These are phyloP conservation scores for Exophiala viscosa DNA, from an alignment of 2,329 filamentous ascomycete genomes.

Conservation along the genomic window DNA sequence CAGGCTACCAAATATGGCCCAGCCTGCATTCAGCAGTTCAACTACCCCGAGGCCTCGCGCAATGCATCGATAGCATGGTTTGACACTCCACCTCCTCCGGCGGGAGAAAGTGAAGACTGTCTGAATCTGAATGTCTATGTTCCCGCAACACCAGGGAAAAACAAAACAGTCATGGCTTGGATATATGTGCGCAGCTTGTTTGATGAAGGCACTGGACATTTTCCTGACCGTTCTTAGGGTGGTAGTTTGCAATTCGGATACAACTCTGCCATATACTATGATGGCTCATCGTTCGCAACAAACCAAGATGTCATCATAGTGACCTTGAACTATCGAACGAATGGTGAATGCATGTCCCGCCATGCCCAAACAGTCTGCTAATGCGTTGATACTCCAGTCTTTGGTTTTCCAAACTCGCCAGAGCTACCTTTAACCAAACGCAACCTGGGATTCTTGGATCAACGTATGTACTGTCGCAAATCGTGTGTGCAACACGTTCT, in stretches of 20 bases:
- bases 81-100: slow-evolving; percentile 26
- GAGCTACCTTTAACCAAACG: slow-evolving; percentile 33
- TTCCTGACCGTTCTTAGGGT: slow-evolving; percentile 23
- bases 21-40: slow-evolving; percentile 33
- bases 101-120: slow-evolving; percentile 39
- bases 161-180: slow-evolving; percentile 40
- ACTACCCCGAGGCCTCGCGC: slow-evolving; percentile 27
- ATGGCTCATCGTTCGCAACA: slow-evolving; percentile 36
- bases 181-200: slow-evolving; percentile 30
- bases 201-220: background rate
- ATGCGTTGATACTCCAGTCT: slow-evolving; percentile 27
- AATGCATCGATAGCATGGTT: slow-evolving; percentile 30
- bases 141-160: slow-evolving; percentile 24
- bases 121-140: slow-evolving; percentile 42
- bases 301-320: slow-evolving; percentile 37
- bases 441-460: slow-evolving; percentile 36
- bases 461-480: slow-evolving; percentile 2
- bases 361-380: background rate
- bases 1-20: slow-evolving; percentile 29
- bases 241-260: slow-evolving; percentile 37
- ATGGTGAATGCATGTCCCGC: slow-evolving; percentile 12
- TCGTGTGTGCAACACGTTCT: background rate
- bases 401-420: slow-evolving; percentile 40
- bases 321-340: slow-evolving; percentile 36
- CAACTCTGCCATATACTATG: slow-evolving; percentile 30